A percentile compares a stretch with the other conserved stretches of the same genome.
phyloP scores from a whole-genome alignment of 441 rosid genomes.

The Iberis amara region DNA sequence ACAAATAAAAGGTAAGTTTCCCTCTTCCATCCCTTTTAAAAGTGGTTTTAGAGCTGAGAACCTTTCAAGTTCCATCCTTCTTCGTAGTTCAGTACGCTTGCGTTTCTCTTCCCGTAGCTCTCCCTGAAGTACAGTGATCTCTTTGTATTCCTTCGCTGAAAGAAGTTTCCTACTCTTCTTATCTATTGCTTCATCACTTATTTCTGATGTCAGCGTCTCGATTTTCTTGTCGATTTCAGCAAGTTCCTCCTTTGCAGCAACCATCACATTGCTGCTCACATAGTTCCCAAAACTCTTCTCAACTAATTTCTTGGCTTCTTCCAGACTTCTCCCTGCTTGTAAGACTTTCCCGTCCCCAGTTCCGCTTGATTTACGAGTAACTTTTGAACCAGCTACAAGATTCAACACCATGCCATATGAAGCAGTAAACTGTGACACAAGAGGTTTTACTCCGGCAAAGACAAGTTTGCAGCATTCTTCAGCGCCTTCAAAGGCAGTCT shows the following conservation, averaged over 20 bases:
- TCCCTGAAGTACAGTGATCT: slow-evolving; percentile 65
- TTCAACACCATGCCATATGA: slow-evolving; percentile 97
- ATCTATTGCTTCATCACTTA: slow-evolving; percentile 76
- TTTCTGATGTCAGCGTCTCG: slow-evolving; percentile 54
- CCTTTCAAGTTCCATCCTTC: slow-evolving; percentile 58
- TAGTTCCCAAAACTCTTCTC: slow-evolving; percentile 95
- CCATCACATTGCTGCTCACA: slow-evolving; percentile 85
- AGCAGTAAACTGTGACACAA: slow-evolving; percentile 90
- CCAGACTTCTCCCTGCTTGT: slow-evolving; percentile 72
- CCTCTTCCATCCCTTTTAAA: slow-evolving; percentile 56
- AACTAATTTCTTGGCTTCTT: slow-evolving; percentile 88
- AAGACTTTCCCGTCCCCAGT: slow-evolving; percentile 43
- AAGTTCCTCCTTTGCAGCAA: slow-evolving; percentile 88
- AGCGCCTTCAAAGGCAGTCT: slow-evolving; percentile 81
- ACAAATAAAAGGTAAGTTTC: slow-evolving; percentile 70
- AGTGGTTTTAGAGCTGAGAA: slow-evolving; percentile 58
- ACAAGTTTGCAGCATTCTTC: slow-evolving; percentile 87
- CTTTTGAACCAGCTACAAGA: slow-evolving; percentile 77
- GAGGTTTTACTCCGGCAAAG: slow-evolving; percentile 83
- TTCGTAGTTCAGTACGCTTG: slow-evolving; percentile 52
- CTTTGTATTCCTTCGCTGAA: slow-evolving; percentile 59
- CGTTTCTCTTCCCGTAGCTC: slow-evolving; percentile 65
- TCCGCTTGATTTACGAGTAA: slow-evolving; percentile 52
- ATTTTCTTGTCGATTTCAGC: slow-evolving; percentile 64
- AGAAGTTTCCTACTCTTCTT: slow-evolving; percentile 66